Conservation (phyloP, 2,329 filamentous ascomycete species). For the Drechslerella stenobrocha region DNA sequence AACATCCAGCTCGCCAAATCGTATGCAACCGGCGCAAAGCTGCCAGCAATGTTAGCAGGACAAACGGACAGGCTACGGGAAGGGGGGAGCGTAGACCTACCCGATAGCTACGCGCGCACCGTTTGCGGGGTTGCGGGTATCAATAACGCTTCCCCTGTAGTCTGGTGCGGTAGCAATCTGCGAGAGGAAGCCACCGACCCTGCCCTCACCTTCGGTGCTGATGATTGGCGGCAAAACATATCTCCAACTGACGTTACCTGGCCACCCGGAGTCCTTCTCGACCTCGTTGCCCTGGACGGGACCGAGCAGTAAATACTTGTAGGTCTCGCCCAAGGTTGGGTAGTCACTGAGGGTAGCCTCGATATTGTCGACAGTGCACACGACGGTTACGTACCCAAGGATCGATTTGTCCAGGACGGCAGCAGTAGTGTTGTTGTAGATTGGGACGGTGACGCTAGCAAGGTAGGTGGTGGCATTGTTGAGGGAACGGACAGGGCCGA, state of each 20-base stretch:
- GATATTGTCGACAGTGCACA: constrained; percentile 30
- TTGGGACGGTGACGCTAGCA: constrained; percentile 30
- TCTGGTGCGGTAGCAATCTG: constrained; percentile 17
- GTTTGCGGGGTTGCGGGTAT: constrained; percentile 28
- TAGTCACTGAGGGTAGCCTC: constrained; percentile 39
- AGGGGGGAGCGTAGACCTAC: constrained; percentile 5
- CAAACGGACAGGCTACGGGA: background rate
- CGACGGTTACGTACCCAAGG: constrained; percentile 39
- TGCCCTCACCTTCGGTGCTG: constrained; percentile 20
- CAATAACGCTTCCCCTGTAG: constrained; percentile 21
- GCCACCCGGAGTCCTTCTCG: constrained; percentile 27
- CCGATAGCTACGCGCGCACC: constrained; percentile 31
- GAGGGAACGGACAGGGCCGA: constrained; percentile 30
- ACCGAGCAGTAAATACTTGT: constrained; percentile 31
- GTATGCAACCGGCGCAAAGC: constrained; percentile 29
- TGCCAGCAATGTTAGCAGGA: background rate
- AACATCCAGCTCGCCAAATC: constrained; percentile 78
- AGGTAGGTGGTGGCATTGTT: constrained; percentile 33
- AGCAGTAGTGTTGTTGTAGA: constrained; percentile 46
- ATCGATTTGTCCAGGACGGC: constrained; percentile 32
- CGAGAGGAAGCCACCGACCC: constrained; percentile 25
- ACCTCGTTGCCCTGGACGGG: constrained; percentile 24
- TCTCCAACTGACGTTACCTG: constrained; percentile 43
- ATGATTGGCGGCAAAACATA: constrained; percentile 39
- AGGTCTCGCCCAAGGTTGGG: constrained; percentile 23